Base-by-base conservation (phyloP, 495 filamentous ascomycete species). In the Aspergillus ellipticus region DNA sequence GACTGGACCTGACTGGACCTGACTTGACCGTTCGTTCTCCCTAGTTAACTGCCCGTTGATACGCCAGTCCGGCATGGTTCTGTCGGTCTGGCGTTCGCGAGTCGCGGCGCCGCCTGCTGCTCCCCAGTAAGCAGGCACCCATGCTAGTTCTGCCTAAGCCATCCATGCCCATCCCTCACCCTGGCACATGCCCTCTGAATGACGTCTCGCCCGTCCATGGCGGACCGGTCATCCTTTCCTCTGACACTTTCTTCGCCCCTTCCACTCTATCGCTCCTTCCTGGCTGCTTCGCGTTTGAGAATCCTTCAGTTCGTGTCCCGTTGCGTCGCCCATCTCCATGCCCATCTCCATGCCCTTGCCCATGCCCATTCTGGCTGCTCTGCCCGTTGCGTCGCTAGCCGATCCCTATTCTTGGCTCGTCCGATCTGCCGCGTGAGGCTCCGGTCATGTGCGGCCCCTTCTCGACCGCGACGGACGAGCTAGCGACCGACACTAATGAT, bases 121-220 rank as follows among this genome's bases (percentile, higher is more conserved):
- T 39, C 13, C 35, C 11, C 11, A 20, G 24, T 48, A 48, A 48
- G 45, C 45, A 48, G 45, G 45, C 45, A 48, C 22, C 45, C 45
- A 28, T 48, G 22, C 45, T 48, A 48, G 45, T 48, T 48, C 45
- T 48, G 45, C 45, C 45, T 48, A 48, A 48, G 45, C 45, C 45
- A n/a, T 48, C 45, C n/a, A 48, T 17, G 45, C 45, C 45, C 45
- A 16, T 47, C 10, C 17, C 2, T 39, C 35, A 39, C 35, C 35
- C 35, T 26, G 45, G 45, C 45, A 48, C 45, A 48, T 48, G 45
- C 45, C 45, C 45, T 48, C 28, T 6, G 29, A 48, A 48, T 48
- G 45, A 48, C 45, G 45, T 48, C 28, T 29, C n/a, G 35, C 13
- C 35, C 1, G 15, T 4, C 11, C 22, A 48, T 31, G 21, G n/a